Evolutionary conservation across 805 yeast genomes (phyloP).

Genomic region (Metschnikowia hibisci): DNA sequence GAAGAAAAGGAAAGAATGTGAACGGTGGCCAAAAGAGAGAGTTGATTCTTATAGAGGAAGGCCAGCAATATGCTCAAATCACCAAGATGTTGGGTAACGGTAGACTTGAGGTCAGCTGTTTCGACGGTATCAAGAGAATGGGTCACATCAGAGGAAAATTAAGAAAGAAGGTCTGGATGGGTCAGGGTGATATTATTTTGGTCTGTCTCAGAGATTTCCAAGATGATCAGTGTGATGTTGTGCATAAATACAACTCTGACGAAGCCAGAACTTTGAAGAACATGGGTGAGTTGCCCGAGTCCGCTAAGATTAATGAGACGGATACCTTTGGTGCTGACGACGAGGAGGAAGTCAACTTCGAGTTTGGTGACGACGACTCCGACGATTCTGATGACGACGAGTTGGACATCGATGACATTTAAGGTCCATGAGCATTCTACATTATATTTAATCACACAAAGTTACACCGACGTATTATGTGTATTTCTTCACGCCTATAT

Average conservation of each 20-base stretch:
- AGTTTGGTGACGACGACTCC: constrained; percentile 90
- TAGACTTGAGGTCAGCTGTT: constrained; percentile 90
- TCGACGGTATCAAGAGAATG: constrained; percentile 89
- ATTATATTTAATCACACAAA: constrained; percentile 2
- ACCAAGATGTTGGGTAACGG: constrained; percentile 98
- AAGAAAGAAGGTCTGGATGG: constrained; percentile 99
- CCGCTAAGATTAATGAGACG: constrained; percentile 95
- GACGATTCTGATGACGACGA: constrained; percentile 69
- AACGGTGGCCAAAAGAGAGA: constrained; percentile 91
- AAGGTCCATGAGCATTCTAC: constrained; percentile 16
- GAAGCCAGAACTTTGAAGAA: constrained; percentile 96
- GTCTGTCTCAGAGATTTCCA: constrained; percentile 97
- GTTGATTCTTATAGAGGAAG: constrained; percentile 85
- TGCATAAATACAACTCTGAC: constrained; percentile 93
- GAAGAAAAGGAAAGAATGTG: constrained; percentile 98
- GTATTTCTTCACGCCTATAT: too few relatives aligned
- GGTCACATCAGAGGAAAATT: constrained; percentile 98
- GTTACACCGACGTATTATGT: not conserved
- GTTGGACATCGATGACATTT: constrained; percentile 94
- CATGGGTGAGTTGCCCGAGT: constrained; percentile 95
- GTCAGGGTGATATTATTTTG: constrained; percentile 95
- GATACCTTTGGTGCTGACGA: constrained; percentile 96
- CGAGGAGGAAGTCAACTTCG: constrained; percentile 96
- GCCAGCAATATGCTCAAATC: constrained; percentile 98
- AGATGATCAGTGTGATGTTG: constrained; percentile 97